phyloP scores from a whole-genome alignment of 2,329 filamentous ascomycete genomes.

The Fusarium gaditjirri region DNA sequence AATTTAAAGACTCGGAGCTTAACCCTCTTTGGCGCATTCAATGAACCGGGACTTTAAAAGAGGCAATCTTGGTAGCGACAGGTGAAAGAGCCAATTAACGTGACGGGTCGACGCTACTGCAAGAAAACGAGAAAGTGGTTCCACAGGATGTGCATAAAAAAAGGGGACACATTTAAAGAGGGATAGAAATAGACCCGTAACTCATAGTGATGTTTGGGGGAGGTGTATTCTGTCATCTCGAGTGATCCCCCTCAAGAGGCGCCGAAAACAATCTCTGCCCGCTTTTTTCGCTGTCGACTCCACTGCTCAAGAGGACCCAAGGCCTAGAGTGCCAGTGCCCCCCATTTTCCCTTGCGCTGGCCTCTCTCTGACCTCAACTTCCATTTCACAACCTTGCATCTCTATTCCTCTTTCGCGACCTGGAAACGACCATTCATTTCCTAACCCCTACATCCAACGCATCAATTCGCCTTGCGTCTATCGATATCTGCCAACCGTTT shows the following conservation, averaged over 20 bases:
- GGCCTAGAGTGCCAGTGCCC: background rate
- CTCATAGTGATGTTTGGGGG: accelerated
- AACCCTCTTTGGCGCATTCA: background rate
- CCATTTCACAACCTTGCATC: constrained; percentile 3
- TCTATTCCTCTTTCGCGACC: constrained; percentile 8
- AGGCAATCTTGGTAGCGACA: constrained; percentile 9
- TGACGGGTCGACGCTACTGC: background rate
- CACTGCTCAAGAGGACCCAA: background rate
- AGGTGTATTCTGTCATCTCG: background rate
- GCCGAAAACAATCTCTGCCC: background rate
- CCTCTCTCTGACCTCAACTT: constrained; percentile 17
- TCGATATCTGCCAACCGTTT: background rate
- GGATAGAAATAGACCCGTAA: background rate
- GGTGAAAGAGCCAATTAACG: constrained; percentile 19
- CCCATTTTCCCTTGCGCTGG: constrained; percentile 16
- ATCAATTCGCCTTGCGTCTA: background rate
- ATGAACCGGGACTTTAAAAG: background rate
- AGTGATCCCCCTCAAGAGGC: background rate
- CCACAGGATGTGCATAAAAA: constrained; percentile 10
- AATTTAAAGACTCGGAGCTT: constrained; percentile 13
- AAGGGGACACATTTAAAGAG: constrained; percentile 9
- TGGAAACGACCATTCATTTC: background rate
- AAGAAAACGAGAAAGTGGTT: background rate
- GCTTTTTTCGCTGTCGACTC: constrained; percentile 9
- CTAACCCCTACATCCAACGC: background rate